These are phyloP conservation scores for Penicillium daleae DNA, from an alignment of 495 filamentous ascomycete genomes.

Conservation along the genomic window DNA sequence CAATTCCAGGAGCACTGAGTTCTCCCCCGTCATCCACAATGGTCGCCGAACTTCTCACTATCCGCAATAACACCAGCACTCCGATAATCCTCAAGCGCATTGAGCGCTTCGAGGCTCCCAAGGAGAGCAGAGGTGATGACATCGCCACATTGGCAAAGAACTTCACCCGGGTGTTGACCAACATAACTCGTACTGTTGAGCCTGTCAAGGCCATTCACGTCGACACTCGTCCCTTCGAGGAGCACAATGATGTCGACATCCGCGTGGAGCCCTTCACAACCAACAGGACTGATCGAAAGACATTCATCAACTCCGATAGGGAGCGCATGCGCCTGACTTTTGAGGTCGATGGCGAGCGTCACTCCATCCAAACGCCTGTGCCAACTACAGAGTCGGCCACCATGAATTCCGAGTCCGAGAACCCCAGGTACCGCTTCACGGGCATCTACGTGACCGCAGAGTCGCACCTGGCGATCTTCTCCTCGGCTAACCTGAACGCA, in stretches of 20 bases:
- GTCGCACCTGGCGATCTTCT: slow-evolving; percentile 76
- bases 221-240: slow-evolving; percentile 57
- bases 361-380: slow-evolving; percentile 64
- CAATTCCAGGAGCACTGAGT: neutral
- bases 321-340: slow-evolving; percentile 67
- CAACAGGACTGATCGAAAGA: slow-evolving; percentile 56
- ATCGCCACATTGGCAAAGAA: slow-evolving; percentile 49
- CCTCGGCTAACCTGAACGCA: slow-evolving; percentile 64
- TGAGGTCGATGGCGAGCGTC: slow-evolving; percentile 60
- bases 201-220: slow-evolving; percentile 48
- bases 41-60: slow-evolving; percentile 60
- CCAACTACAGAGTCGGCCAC: slow-evolving; percentile 56
- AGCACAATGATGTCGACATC: slow-evolving; percentile 55
- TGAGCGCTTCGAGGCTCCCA: slow-evolving; percentile 67
- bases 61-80: slow-evolving; percentile 85
- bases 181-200: slow-evolving; percentile 43
- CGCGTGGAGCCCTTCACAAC: slow-evolving; percentile 61
- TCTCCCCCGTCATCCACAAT: slow-evolving; percentile 28
- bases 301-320: slow-evolving; percentile 48
- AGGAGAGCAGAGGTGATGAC: slow-evolving; percentile 49
- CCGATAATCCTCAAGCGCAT: slow-evolving; percentile 72
- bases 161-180: slow-evolving; percentile 55
- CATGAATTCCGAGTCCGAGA: slow-evolving; percentile 56
- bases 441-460: slow-evolving; percentile 69
- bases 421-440: slow-evolving; percentile 67